Evolutionary conservation across 208 protist species (phyloP).

Genomic region (Tritrichomonas musculus): DNA sequence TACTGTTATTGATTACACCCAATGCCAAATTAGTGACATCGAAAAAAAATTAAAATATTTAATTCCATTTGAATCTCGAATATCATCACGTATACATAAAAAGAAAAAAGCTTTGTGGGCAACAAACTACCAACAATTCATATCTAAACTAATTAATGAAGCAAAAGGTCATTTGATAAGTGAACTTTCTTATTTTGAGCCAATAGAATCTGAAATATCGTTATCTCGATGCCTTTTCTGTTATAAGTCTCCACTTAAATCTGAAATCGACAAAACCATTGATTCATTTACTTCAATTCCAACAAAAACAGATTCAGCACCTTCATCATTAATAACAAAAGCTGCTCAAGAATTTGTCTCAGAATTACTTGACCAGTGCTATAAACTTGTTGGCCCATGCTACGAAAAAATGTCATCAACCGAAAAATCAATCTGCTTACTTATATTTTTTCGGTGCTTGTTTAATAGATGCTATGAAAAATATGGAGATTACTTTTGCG

Average conservation of each 20-base stretch:
- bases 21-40: no score
- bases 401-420: background rate
- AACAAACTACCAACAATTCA: background rate
- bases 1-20: no score
- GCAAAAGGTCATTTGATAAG: background rate
- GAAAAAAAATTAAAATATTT: background rate
- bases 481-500: background rate
- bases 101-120: background rate
- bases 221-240: background rate
- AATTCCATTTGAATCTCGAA: background rate
- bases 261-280: background rate
- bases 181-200: background rate
- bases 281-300: background rate
- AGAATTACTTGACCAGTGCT: background rate
- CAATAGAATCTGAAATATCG: background rate
- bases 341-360: background rate
- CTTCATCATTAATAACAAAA: no score
- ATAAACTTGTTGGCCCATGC: background rate
- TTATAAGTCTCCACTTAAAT: background rate
- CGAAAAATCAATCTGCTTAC: background rate
- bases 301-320: background rate
- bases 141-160: background rate
- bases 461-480: slow-evolving; percentile 10
- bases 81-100: background rate
- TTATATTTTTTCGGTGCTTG: background rate